Evolutionary conservation across 441 rosid species (phyloP), one percentile per base, ranked within the genome.

Genomic region (Populus hybrid): DNA sequence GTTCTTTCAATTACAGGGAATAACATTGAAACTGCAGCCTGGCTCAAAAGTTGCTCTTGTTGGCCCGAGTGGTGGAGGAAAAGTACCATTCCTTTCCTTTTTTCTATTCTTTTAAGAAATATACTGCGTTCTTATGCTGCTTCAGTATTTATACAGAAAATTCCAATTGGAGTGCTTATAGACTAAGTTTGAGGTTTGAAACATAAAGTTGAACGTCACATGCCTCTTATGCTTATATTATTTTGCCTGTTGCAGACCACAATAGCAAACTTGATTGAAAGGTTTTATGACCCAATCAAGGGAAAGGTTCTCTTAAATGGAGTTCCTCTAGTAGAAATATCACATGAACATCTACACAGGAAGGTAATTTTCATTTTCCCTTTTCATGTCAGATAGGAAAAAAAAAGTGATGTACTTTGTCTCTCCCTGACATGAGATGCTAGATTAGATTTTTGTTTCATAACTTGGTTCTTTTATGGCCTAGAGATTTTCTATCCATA

Each of bases 41-140:
- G 94, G 94, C 73, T 90, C 97, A 56, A 94, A 94, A 87, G 93
- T 92, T 77, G 99, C 99, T 63, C 95, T 92, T 73, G 99, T 95
- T 40, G 99, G 99, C 82, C 99, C 97, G 38, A 95, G 97, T 74
- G 99, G 99, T 78, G 99, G 99, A 50, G 99, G 98, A 80, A 96
- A 94, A 88, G 97, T 96, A 87, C 83, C 12, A 42, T 68, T 76
- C 18, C 16, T 59, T 2, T 33, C 20, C 76, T 21, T 21, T 29
- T 50, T 12, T 71, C 29, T 31, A 26, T 29, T 66, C 69, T 78
- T 14, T 56, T 63, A 59, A n/a, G 64, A 59, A 59, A 59, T 7
- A 59, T 3, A 59, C 23, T 2, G 21, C 8, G 2, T 0, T 59
- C 26, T 9, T 59, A n/a, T 1, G 64, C 5, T 59, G 11, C 24